Percentiles rank a stretch among this genome's conserved stretches.
phyloP scores from a whole-genome alignment of 73 alveolate species.

The Paramecium sexaurelia region DNA sequence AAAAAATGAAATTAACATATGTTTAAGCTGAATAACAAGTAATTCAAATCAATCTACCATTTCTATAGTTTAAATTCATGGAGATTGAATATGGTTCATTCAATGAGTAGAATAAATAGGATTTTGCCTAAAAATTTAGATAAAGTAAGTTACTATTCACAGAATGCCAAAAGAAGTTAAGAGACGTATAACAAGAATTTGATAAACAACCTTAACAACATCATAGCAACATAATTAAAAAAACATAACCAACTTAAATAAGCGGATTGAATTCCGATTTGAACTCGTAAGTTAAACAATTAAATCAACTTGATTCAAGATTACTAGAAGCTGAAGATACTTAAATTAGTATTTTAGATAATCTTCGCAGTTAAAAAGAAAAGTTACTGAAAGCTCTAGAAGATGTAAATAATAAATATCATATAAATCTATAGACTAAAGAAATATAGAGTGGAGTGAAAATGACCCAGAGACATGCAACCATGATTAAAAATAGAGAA shows the following conservation, averaged over 20 bases:
- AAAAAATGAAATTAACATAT: not conserved
- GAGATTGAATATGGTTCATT: conserved; percentile 8
- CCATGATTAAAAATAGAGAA: conserved; percentile 40
- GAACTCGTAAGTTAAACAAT: not conserved
- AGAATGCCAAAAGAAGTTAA: not conserved
- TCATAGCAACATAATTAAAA: not conserved
- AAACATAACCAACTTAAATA: not conserved
- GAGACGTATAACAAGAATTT: not conserved
- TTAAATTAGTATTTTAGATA: not conserved
- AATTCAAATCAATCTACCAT: not conserved
- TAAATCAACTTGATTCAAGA: not conserved
- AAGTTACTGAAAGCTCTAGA: not conserved
- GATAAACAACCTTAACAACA: not conserved
- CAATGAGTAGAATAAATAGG: not conserved
- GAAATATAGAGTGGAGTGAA: not conserved
- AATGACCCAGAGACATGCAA: conserved; percentile 1
- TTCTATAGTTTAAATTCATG: conserved; percentile 25
- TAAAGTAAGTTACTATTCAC: not conserved
- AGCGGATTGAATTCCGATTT: conserved; percentile 9
- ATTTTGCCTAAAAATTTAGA: not conserved
- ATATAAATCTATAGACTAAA: conserved; percentile 32
- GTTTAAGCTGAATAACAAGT: not conserved
- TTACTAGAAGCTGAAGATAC: conserved; percentile 5
- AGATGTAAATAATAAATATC: too few species aligned
- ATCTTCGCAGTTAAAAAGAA: not conserved